Percentiles rank a stretch among this genome's conserved stretches.
Evolutionary conservation across 139 green algal species (phyloP).

Genomic region (Chlamydomonas incerta): DNA sequence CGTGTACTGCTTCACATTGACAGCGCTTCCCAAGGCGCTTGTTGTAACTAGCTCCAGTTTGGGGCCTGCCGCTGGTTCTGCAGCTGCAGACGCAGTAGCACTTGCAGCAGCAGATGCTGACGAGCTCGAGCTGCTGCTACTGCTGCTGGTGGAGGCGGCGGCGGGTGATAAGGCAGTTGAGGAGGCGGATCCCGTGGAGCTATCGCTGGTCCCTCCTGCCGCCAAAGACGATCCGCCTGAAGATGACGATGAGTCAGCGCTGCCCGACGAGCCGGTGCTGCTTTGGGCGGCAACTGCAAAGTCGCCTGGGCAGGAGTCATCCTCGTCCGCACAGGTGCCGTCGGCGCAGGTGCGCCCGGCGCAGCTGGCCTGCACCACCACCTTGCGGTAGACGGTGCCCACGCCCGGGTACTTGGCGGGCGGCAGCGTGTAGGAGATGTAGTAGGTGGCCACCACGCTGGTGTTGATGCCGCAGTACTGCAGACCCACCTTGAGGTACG

Average conservation of each 20-base stretch:
- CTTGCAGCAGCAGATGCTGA: no score
- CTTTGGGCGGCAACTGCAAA: neutral
- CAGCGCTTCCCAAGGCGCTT: neutral
- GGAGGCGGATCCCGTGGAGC: no score
- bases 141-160: no score
- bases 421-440: neutral
- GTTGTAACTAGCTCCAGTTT: neutral
- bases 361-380: neutral
- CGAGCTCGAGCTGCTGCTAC: no score
- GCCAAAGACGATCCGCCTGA: neutral
- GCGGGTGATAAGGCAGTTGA: no score
- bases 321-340: neutral
- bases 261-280: neutral
- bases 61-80: neutral
- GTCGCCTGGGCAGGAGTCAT: neutral
- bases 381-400: neutral
- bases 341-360: neutral
- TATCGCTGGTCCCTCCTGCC: no score
- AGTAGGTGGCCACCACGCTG: neutral
- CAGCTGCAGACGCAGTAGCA: no score
- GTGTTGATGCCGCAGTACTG: neutral
- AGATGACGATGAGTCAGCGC: neutral
- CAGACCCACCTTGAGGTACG: neutral
- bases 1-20: neutral
- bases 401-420: neutral